phyloP scores from a whole-genome alignment of 495 filamentous ascomycete species.

The Daldinia decipiens region DNA sequence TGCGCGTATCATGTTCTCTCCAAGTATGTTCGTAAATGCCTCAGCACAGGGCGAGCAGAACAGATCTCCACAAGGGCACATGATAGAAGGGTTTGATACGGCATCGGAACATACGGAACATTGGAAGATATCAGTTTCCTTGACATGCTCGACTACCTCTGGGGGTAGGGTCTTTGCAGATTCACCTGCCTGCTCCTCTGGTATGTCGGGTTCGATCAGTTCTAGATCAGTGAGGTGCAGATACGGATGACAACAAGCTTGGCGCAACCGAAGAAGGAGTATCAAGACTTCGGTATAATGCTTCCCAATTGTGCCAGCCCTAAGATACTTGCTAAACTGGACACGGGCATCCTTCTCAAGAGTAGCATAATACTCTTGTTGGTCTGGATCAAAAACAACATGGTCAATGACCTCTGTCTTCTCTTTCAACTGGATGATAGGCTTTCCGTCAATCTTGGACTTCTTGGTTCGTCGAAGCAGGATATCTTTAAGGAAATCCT shows the following conservation, averaged over 20 bases:
- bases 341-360: slow-evolving; percentile 74
- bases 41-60: slow-evolving; percentile 82
- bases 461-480: slow-evolving; percentile 86
- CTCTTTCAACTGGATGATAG: slow-evolving; percentile 78
- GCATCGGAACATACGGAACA: slow-evolving; percentile 86
- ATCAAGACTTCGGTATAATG: slow-evolving; percentile 87
- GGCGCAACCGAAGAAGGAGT: slow-evolving; percentile 85
- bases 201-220: slow-evolving; percentile 72
- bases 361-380: slow-evolving; percentile 73
- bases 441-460: slow-evolving; percentile 83
- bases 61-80: slow-evolving; percentile 86
- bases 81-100: slow-evolving; percentile 77
- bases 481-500: slow-evolving; percentile 80
- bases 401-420: slow-evolving; percentile 74
- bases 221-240: slow-evolving; percentile 52
- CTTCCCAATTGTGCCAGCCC: slow-evolving; percentile 73
- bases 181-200: slow-evolving; percentile 52
- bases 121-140: slow-evolving; percentile 63
- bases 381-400: slow-evolving; percentile 77
- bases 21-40: slow-evolving; percentile 69
- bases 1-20: slow-evolving; percentile 61
- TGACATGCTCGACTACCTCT: slow-evolving; percentile 74
- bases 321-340: slow-evolving; percentile 80
- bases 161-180: slow-evolving; percentile 68
- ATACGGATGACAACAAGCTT: slow-evolving; percentile 92